Base-by-base conservation (phyloP, 2,329 filamentous ascomycete genomes). In the Tolypocladium ophioglossoides region DNA sequence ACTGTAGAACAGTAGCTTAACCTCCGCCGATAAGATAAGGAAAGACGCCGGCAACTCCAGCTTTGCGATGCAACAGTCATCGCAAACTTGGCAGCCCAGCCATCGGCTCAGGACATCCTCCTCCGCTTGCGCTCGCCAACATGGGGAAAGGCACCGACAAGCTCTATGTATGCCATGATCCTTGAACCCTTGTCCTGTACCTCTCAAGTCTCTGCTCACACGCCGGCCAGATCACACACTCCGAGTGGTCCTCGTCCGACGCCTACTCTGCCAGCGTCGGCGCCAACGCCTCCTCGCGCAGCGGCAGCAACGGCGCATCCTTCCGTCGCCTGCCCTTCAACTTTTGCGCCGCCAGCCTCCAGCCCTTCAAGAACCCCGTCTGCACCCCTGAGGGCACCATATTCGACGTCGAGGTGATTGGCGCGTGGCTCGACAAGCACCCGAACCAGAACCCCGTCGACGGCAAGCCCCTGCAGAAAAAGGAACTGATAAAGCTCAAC, bases 281-380 rank as follows among this genome's bases (percentile, higher is more conserved):
- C 62, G 78, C 85, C 54, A 84, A 83, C 62, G 82, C 86, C 54
- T 69, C 79, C 67, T 70, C 78, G 70, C 69, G 78, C 50, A 72
- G 72, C 24, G 80, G 82, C 59, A 61, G 61, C 49, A 52, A 56
- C 32, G 62, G 57, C 52, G 79, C 82, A 50, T 80, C 81, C 39
- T 97, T 97, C 76, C 89, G 87, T 66, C 87, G 90, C 48, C 81
- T 99, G 1, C 94, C 95, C 34, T 99, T 95, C 81, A 97, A 96
- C 78, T 97, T 94, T 74, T 99, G 94, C 80, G 90, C 94, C 58
- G 85, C 95, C 40, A 95, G 89, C 57, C 85, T 99, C 37, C 94
- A 97, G 67, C 95, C 95, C 9, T 99, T 96, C 75, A 83, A 86
- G 66, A 89, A 96, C 65, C 91, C 94, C 6, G 94, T 99, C 38